phyloP scores from a whole-genome alignment of 805 yeast species.

The Kazachstania psychrophila region DNA sequence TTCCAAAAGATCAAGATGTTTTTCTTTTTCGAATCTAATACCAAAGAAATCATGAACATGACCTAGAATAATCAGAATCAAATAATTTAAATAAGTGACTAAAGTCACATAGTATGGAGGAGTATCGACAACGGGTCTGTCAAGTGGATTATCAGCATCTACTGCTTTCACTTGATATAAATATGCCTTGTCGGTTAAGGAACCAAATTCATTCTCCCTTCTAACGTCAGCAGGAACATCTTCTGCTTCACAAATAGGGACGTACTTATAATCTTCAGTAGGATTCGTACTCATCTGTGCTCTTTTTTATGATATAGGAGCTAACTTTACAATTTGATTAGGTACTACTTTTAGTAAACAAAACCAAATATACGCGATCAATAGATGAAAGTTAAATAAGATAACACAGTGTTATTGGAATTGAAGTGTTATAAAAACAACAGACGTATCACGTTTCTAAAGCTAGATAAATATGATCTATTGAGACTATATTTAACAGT shows the following conservation, averaged over 20 bases:
- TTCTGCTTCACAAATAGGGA: constrained; percentile 32
- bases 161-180: constrained; percentile 54
- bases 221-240: constrained; percentile 31
- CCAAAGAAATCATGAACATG: constrained; percentile 87
- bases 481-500: too few species aligned
- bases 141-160: constrained; percentile 41
- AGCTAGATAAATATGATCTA: too few species aligned
- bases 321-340: too few species aligned
- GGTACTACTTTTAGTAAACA: too few species aligned
- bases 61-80: constrained; percentile 79
- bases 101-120: constrained; percentile 77
- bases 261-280: constrained; percentile 16
- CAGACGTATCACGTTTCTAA: too few species aligned
- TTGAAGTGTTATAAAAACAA: too few species aligned
- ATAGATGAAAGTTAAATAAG: too few species aligned
- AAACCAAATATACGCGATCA: too few species aligned
- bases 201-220: constrained; percentile 64
- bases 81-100: constrained; percentile 76
- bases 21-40: constrained; percentile 55
- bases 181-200: constrained; percentile 53
- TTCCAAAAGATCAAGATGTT: constrained; percentile 58
- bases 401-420: too few species aligned
- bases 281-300: constrained; percentile 6
- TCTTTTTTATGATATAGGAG: too few species aligned
- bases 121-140: constrained; percentile 61